Evolutionary conservation across 2,329 filamentous ascomycete species (phyloP).

Genomic region (Metarhizium anisopliae): DNA sequence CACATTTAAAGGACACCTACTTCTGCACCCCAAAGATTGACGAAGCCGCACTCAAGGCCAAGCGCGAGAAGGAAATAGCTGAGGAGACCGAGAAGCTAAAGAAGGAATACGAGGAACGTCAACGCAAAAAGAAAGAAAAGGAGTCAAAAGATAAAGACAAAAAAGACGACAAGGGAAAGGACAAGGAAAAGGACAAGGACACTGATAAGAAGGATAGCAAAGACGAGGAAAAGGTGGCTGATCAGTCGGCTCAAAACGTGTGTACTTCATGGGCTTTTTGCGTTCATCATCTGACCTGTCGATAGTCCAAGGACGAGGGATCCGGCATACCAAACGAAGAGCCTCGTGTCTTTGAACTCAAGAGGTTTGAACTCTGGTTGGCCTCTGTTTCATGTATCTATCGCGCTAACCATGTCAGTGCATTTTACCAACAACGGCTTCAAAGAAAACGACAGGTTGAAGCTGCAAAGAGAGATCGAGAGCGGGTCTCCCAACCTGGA

Average conservation of each 20-base stretch:
- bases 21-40: constrained; percentile 74
- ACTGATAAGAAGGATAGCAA: constrained; percentile 17
- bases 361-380: constrained; percentile 51
- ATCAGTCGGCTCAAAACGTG: constrained; percentile 9
- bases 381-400: not conserved
- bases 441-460: constrained; percentile 52
- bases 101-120: constrained; percentile 70
- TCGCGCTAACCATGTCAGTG: constrained; percentile 34
- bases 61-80: constrained; percentile 52
- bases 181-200: constrained; percentile 24
- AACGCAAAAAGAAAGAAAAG: constrained; percentile 60
- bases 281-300: not conserved
- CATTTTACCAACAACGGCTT: constrained; percentile 79
- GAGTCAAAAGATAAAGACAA: constrained; percentile 47
- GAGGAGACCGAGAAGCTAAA: constrained; percentile 56
- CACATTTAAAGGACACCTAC: constrained; percentile 71
- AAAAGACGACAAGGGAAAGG: constrained; percentile 26
- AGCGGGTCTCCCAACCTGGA: constrained; percentile 67
- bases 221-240: constrained; percentile 17
- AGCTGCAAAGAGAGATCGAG: constrained; percentile 65
- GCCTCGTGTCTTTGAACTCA: constrained; percentile 73
- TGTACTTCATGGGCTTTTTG: not conserved
- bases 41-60: constrained; percentile 53
- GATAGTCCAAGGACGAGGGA: constrained; percentile 14
- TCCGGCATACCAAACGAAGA: constrained; percentile 44